Conservation (phyloP, 805 yeast species). For the Kuraishia piskuri region DNA sequence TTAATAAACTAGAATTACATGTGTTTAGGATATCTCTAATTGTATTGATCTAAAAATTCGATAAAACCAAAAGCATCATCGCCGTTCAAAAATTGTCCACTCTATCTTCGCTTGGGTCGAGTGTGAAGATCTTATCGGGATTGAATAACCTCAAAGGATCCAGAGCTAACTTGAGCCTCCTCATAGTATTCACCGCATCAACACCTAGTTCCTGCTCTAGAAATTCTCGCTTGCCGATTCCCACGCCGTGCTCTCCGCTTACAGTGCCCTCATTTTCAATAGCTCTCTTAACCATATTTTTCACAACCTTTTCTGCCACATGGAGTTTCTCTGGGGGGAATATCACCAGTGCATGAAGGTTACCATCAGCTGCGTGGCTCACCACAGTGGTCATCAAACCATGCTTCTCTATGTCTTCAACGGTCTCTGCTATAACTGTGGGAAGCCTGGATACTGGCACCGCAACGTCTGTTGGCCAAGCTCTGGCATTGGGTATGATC, state of each 20-base stretch:
- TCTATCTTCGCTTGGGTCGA: conserved; percentile 36
- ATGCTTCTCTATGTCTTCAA: conserved; percentile 44
- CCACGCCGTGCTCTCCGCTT: conserved; percentile 85
- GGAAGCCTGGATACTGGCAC: conserved; percentile 70
- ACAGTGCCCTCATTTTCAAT: conserved; percentile 71
- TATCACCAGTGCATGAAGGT: conserved; percentile 61
- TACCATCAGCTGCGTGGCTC: conserved; percentile 84
- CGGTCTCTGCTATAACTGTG: conserved; percentile 51
- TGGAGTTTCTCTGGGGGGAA: conserved; percentile 43
- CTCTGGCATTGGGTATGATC: conserved; percentile 30
- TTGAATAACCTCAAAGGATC: conserved; percentile 70
- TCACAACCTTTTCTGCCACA: conserved; percentile 40
- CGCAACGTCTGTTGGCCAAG: conserved; percentile 78
- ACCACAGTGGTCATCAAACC: conserved; percentile 51
- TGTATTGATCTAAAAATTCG: neutral
- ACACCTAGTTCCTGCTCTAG: conserved; percentile 58
- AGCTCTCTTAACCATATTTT: conserved; percentile 58
- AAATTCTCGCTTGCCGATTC: conserved; percentile 63
- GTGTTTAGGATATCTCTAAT: neutral
- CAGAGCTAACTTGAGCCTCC: conserved; percentile 59
- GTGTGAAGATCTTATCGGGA: conserved; percentile 71
- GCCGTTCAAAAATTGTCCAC: neutral
- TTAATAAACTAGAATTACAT: neutral
- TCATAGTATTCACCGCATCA: conserved; percentile 63
- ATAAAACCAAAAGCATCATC: neutral